phyloP scores from a whole-genome alignment of 228 moss, liverwort and hornwort species.

The Sphagnum magellanicum region DNA sequence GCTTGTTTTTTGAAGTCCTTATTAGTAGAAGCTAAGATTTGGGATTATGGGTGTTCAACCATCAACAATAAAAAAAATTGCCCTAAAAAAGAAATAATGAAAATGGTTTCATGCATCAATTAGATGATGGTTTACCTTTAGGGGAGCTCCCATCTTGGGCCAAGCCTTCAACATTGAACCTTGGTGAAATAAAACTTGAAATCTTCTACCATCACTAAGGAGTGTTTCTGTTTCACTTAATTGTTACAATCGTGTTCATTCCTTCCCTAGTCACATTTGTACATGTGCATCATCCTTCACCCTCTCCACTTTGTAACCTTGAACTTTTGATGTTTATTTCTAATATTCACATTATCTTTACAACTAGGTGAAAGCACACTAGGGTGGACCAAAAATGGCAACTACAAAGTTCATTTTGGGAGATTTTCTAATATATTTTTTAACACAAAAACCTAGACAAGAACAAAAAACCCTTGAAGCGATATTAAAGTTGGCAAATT shows the following conservation, averaged over 20 bases:
- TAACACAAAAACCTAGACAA: too few species aligned
- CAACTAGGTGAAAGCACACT: too few species aligned
- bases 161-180: conserved; percentile 33
- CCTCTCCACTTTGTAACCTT: neutral
- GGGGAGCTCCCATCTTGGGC: conserved; percentile 14
- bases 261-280: conserved; percentile 89
- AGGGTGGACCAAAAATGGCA: too few species aligned
- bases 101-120: conserved; percentile 32
- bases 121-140: conserved; percentile 28
- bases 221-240: conserved; percentile 65
- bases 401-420: too few species aligned
- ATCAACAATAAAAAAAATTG: conserved; percentile 43
- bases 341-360: too few species aligned
- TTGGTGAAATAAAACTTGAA: conserved; percentile 65
- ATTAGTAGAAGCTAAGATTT: too few species aligned
- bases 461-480: too few species aligned
- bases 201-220: conserved; percentile 76
- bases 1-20: too few species aligned
- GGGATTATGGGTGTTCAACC: conserved; percentile 18
- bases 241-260: conserved; percentile 63
- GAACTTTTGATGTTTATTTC: too few species aligned
- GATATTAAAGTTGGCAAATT: too few species aligned
- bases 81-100: conserved; percentile 36
- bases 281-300: conserved; percentile 40
- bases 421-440: too few species aligned